phyloP scores from a whole-genome alignment of 352 stramenopile species.

The Poterioochromonas sp. region DNA sequence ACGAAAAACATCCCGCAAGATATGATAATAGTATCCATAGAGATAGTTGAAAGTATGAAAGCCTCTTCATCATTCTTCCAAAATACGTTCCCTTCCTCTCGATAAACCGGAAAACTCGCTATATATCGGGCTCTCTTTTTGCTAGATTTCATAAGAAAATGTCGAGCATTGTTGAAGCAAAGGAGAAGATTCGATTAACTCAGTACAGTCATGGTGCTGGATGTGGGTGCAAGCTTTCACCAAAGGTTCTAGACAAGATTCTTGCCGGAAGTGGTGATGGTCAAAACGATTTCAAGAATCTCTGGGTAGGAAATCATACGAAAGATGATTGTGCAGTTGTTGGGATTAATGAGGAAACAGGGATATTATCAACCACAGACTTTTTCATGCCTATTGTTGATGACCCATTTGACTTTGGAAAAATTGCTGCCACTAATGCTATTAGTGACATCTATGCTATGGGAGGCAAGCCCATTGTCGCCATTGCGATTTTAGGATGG shows the following conservation, averaged over 20 bases:
- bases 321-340: neutral
- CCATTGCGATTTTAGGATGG: constrained; percentile 3
- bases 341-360: constrained; percentile 44
- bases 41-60: too few relatives aligned
- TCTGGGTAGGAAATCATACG: neutral
- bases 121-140: too few relatives aligned
- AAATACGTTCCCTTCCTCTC: too few relatives aligned
- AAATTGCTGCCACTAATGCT: constrained; percentile 53
- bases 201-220: neutral
- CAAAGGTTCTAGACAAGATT: neutral
- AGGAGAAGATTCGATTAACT: neutral
- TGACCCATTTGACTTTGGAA: constrained; percentile 39
- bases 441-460: constrained; percentile 34
- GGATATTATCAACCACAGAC: constrained; percentile 53
- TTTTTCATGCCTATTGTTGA: constrained; percentile 36
- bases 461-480: constrained; percentile 3
- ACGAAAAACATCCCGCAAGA: too few relatives aligned
- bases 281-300: neutral
- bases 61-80: too few relatives aligned
- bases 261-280: neutral
- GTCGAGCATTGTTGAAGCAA: neutral
- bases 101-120: too few relatives aligned
- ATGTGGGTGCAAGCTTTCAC: neutral
- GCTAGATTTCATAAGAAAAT: too few relatives aligned
- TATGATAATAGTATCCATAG: too few relatives aligned